Conservation (phyloP, 805 yeast species). For the Saccharomycopsis lassenensis region DNA sequence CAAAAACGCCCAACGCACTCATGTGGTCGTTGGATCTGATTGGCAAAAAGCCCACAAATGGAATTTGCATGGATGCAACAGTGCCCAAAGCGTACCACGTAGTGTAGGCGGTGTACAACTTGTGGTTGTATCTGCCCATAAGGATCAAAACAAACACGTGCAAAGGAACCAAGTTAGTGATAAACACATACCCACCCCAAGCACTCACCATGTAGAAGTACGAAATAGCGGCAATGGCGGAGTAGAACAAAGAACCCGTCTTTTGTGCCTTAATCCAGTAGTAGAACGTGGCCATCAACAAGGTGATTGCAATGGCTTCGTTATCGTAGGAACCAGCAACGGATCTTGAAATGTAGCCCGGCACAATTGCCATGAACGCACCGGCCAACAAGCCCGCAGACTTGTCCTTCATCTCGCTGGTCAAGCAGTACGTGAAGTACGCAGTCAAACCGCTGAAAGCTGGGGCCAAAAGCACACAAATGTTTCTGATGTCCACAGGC, state of each 20-base stretch:
- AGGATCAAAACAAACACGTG: constrained; percentile 82
- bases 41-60: constrained; percentile 96
- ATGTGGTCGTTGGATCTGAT: constrained; percentile 95
- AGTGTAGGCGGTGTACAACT: constrained; percentile 80
- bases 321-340: constrained; percentile 99
- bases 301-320: constrained; percentile 96
- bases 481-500: constrained; percentile 89
- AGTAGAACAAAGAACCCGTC: constrained; percentile 79
- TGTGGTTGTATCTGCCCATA: constrained; percentile 88
- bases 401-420: constrained; percentile 81
- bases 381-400: constrained; percentile 90
- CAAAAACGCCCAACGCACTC: constrained; percentile 97
- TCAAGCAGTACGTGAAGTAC: constrained; percentile 73
- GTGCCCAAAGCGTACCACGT: constrained; percentile 98
- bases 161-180: constrained; percentile 92
- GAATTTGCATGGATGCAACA: constrained; percentile 98
- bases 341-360: constrained; percentile 95
- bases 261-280: constrained; percentile 93
- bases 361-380: constrained; percentile 92
- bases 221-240: constrained; percentile 70
- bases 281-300: constrained; percentile 90
- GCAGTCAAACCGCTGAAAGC: constrained; percentile 93
- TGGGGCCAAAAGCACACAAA: constrained; percentile 94
- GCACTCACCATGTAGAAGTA: constrained; percentile 99
- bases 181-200: constrained; percentile 99